phyloP scores from a whole-genome alignment of 768 basidiomycete genomes.

The Pisolithus orientalis region DNA sequence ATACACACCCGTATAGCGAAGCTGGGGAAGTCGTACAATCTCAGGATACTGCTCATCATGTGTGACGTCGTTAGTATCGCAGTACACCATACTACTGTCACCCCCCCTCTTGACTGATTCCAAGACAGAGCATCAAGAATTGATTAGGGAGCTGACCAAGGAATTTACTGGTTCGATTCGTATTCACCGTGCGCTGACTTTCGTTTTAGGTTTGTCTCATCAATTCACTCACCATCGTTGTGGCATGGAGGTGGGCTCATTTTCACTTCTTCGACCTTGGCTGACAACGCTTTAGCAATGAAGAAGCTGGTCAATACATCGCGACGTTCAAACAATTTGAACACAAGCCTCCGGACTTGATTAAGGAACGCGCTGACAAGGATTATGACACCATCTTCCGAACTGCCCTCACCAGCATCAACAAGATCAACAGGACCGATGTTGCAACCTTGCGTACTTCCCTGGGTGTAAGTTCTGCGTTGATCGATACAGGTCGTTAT shows the following conservation, averaged over 20 bases:
- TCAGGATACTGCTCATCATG: conserved; percentile 80
- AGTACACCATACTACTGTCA: background rate
- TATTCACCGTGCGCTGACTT: background rate
- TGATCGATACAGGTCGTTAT: background rate
- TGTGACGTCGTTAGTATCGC: conserved; percentile 79
- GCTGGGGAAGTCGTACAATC: conserved; percentile 72
- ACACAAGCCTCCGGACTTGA: conserved; percentile 85
- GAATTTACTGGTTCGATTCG: conserved; percentile 25
- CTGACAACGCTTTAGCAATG: conserved; percentile 44
- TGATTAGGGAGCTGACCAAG: conserved; percentile 91
- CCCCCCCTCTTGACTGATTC: background rate
- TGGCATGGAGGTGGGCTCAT: conserved; percentile 69
- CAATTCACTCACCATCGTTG: conserved; percentile 89
- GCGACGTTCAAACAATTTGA: conserved; percentile 91
- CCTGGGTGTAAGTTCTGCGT: conserved; percentile 68
- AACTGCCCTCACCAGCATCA: conserved; percentile 79
- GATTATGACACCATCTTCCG: conserved; percentile 80
- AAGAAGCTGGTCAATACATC: conserved; percentile 91
- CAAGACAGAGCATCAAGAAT: conserved; percentile 88
- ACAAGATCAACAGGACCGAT: conserved; percentile 96
- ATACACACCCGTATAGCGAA: conserved; percentile 87
- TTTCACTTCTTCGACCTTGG: background rate
- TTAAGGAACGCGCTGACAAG: conserved; percentile 92
- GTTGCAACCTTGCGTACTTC: conserved; percentile 86
- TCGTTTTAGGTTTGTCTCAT: conserved; percentile 65